Evolutionary conservation across 352 stramenopile genomes (phyloP), one percentile per base, ranked within the genome.

Genomic region (Globisporangium rhizosaccharum): DNA sequence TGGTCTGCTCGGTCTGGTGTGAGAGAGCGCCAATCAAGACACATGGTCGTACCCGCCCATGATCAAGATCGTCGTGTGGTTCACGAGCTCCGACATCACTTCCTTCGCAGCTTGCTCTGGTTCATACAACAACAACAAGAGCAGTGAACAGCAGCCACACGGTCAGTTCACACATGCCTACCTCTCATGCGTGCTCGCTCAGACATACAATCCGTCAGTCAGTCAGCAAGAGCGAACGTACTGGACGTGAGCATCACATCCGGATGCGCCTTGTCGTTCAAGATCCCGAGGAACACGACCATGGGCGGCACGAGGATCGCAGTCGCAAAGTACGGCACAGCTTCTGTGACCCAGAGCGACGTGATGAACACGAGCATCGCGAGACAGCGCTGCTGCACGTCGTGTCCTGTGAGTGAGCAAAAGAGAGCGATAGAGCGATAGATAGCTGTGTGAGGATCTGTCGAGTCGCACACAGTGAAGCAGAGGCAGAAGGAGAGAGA

Each of bases 21-120:
- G 57, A 76, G 45, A 11, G 45, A 11, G 23, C 17, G 45, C 42
- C 15, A 51, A 8, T 30, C 45, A 14, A 30, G 20, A 51, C 46
- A 28, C 23, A 52, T 37, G 23, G 10, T 28, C 51, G 6, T 20
- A 94, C 62, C 90, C 90, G 63, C 90, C 90, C 84, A 97, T 94
- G 66, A 97, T 96, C 18, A 97, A 66, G 46, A 97, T 90, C 18
- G 90, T 97, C 28, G 90, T 97, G 74, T 97, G 88, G 67, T 97
- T 96, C 52, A 97, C 87, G 17, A 97, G 70, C 65, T 82, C 65
- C 0, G 86, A 89, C 82, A 90, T 94, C 17, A 97, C 89, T 65
- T 96, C 80, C 47, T 96, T 94, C 20, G 89, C 85, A 0, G 87
- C 81, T 70, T 87, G 61, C 52, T 90, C 82, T 89, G 57, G 10